A percentile compares a stretch with the other conserved stretches of the same genome.
These are phyloP conservation scores for Solanum infundibuliforme DNA, from an alignment of 257 asterid species.

Conservation along the genomic window DNA sequence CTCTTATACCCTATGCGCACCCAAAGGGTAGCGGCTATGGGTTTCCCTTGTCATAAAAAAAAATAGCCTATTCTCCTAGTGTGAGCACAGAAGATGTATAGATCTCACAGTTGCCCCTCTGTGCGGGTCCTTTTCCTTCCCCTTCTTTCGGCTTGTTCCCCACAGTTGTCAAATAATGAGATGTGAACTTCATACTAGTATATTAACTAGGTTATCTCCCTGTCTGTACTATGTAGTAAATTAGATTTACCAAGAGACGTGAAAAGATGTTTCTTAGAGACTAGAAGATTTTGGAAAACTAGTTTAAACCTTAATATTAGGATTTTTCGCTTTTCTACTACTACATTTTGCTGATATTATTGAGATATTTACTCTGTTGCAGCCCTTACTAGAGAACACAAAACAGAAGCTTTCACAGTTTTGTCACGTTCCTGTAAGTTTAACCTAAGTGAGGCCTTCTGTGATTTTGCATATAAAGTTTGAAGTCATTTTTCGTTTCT, in stretches of 20 bases:
- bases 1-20: not conserved
- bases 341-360: not conserved
- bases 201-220: not conserved
- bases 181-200: not conserved
- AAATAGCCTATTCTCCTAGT: not conserved
- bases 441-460: not conserved
- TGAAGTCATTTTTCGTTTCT: not conserved
- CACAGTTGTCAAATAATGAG: not conserved
- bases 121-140: not conserved
- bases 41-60: too few species aligned
- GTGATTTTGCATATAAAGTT: conserved; percentile 1
- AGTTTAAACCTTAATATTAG: not conserved
- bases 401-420: conserved; percentile 28
- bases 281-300: not conserved
- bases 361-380: conserved; percentile 1
- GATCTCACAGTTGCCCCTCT: not conserved
- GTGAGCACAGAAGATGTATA: not conserved
- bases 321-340: not conserved
- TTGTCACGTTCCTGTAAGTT: conserved; percentile 46
- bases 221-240: not conserved
- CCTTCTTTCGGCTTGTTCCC: not conserved
- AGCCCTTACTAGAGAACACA: conserved; percentile 23
- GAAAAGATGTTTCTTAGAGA: not conserved
- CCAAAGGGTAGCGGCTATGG: too few species aligned
- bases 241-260: not conserved